Evolutionary conservation across 495 filamentous ascomycete genomes (phyloP).

Genomic region (Xylaria castorea): DNA sequence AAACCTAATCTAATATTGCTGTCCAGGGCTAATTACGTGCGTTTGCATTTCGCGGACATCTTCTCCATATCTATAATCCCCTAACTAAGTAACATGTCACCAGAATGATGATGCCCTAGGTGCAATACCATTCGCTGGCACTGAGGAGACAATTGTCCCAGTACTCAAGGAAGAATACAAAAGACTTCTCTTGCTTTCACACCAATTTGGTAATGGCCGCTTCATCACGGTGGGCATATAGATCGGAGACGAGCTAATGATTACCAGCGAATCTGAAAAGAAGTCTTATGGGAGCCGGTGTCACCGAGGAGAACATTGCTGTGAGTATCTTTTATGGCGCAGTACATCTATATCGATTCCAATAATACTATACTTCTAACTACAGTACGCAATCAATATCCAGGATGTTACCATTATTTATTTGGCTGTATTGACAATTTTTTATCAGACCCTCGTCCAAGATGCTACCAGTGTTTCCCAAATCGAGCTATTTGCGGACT

Average conservation of each 20-base stretch:
- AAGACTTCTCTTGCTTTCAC: constrained; percentile 34
- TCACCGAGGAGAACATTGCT: constrained; percentile 66
- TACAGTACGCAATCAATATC: background rate
- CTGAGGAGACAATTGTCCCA: constrained; percentile 17
- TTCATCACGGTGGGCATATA: no score
- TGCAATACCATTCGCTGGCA: constrained; percentile 8
- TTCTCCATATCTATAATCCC: constrained; percentile 4
- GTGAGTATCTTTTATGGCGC: constrained; percentile 44
- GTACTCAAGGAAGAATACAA: constrained; percentile 47
- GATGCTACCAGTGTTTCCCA: constrained; percentile 43
- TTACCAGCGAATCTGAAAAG: constrained; percentile 64
- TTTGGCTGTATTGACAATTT: constrained; percentile 8
- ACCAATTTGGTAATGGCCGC: constrained; percentile 45
- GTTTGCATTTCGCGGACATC: constrained; percentile 14
- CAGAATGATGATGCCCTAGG: constrained; percentile 18
- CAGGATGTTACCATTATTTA: background rate
- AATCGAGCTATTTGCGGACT: constrained; percentile 30
- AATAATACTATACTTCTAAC: background rate
- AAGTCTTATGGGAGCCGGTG: constrained; percentile 67
- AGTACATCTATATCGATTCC: background rate
- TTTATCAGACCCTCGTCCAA: constrained; percentile 59
- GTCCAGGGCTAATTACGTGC: constrained; percentile 29
- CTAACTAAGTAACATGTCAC: constrained; percentile 7
- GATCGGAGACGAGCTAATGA: constrained; percentile 19
- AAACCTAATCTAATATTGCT: constrained; percentile 6